A percentile compares a stretch with the other conserved stretches of the same genome.
phyloP scores from a whole-genome alignment of 495 filamentous ascomycete genomes.

The Penicillium robsamsonii region DNA sequence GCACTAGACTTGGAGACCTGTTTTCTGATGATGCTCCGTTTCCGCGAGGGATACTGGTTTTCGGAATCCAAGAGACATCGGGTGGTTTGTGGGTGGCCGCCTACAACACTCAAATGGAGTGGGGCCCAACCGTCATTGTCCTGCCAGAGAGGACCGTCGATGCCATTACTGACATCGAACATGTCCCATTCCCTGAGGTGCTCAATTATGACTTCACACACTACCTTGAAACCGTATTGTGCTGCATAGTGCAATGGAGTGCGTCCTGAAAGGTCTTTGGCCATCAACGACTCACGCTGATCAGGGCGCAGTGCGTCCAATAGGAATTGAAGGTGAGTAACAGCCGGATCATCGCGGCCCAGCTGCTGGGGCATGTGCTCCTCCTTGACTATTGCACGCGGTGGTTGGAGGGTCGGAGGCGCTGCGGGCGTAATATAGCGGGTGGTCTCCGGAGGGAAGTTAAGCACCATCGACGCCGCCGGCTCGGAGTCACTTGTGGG shows the following conservation, averaged over 20 bases:
- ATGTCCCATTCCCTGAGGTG: slow-evolving; percentile 86
- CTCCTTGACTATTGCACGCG: slow-evolving; percentile 53
- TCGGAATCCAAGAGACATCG: slow-evolving; percentile 75
- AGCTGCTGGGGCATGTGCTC: slow-evolving; percentile 58
- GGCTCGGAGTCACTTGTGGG: slow-evolving; percentile 52
- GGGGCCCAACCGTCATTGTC: slow-evolving; percentile 90
- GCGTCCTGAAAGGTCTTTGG: slow-evolving; percentile 75
- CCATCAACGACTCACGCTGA: slow-evolving; percentile 66
- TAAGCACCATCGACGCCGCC: slow-evolving; percentile 42
- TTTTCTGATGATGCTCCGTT: slow-evolving; percentile 61
- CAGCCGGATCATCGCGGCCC: slow-evolving; percentile 67
- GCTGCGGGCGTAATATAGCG: slow-evolving; percentile 78
- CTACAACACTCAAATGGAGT: slow-evolving; percentile 86
- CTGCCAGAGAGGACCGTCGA: slow-evolving; percentile 84
- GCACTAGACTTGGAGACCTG: slow-evolving; percentile 80
- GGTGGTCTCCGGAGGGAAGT: slow-evolving; percentile 51
- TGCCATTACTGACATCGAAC: slow-evolving; percentile 78
- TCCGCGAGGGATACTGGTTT: slow-evolving; percentile 61
- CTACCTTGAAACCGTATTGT: slow-evolving; percentile 85
- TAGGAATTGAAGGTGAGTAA: slow-evolving; percentile 70
- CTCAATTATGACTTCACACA: slow-evolving; percentile 83
- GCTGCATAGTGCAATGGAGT: slow-evolving; percentile 93
- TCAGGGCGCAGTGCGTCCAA: slow-evolving; percentile 65
- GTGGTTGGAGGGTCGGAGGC: slow-evolving; percentile 59
- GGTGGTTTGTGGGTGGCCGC: slow-evolving; percentile 84